Conservation (phyloP, 768 basidiomycete genomes). For the Artomyces pyxidatus region DNA sequence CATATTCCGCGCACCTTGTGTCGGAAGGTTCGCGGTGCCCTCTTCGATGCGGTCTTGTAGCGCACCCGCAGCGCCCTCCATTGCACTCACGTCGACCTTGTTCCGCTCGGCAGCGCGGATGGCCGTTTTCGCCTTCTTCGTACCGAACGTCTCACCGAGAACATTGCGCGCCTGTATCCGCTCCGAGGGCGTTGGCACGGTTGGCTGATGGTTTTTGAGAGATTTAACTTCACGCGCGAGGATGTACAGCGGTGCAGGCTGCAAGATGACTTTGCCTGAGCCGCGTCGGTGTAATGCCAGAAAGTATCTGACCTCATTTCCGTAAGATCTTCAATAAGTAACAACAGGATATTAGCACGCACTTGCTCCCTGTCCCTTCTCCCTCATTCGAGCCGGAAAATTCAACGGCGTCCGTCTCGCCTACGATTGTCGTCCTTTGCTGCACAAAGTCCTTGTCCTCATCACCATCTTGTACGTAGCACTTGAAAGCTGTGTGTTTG, state of each 20-base stretch:
- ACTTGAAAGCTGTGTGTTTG: constrained; percentile 48
- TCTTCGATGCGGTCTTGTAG: constrained; percentile 79
- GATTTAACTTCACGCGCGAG: constrained; percentile 77
- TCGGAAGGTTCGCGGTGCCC: constrained; percentile 60
- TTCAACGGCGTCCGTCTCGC: constrained; percentile 80
- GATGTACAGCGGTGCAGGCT: constrained; percentile 60
- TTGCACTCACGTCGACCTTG: constrained; percentile 80
- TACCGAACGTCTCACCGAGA: constrained; percentile 92
- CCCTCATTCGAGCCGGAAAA: constrained; percentile 57
- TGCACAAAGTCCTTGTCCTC: constrained; percentile 26
- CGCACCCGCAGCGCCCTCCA: constrained; percentile 76
- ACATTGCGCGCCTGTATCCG: constrained; percentile 58
- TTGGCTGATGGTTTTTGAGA: constrained; percentile 55
- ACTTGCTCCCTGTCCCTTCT: constrained; percentile 63
- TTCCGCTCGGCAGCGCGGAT: constrained; percentile 85
- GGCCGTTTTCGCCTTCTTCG: constrained; percentile 84
- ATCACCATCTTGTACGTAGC: constrained; percentile 37
- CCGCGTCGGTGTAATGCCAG: constrained; percentile 75
- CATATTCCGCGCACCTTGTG: constrained; percentile 42
- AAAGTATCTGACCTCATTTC: constrained; percentile 51
- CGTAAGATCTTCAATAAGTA: too few relatives aligned
- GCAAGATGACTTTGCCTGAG: constrained; percentile 61
- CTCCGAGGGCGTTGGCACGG: constrained; percentile 43
- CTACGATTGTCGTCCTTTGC: constrained; percentile 48
- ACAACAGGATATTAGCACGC: constrained; percentile 19